phyloP scores from a whole-genome alignment of 768 basidiomycete species.

The Kwoniella bestiolae region DNA sequence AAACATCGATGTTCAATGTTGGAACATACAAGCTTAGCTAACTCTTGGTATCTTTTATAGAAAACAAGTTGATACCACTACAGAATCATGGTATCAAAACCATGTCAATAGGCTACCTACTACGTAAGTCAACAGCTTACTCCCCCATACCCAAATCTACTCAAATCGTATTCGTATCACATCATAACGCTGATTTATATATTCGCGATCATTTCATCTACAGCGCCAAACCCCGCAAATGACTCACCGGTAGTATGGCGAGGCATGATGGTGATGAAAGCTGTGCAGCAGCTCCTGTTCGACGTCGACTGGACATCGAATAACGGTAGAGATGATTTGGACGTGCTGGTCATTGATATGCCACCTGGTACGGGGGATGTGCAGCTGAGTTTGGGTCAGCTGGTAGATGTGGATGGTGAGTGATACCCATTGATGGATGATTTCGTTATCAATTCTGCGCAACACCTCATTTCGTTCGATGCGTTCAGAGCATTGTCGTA shows the following conservation, averaged over 20 bases:
- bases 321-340: conserved; percentile 64
- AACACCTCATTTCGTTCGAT: too few species aligned
- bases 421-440: not conserved
- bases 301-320: conserved; percentile 81
- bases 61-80: conserved; percentile 77
- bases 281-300: conserved; percentile 92
- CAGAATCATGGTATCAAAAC: conserved; percentile 85
- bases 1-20: too few species aligned
- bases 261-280: conserved; percentile 97
- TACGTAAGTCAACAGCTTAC: too few species aligned
- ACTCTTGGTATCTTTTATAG: conserved; percentile 1
- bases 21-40: too few species aligned
- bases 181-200: too few species aligned
- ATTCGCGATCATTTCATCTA: too few species aligned
- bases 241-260: conserved; percentile 92
- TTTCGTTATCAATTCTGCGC: not conserved
- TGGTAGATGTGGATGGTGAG: conserved; percentile 80
- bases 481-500: too few species aligned
- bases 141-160: too few species aligned
- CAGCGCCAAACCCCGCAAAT: conserved; percentile 61
- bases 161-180: too few species aligned
- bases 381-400: conserved; percentile 84
- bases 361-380: conserved; percentile 98
- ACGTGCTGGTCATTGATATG: conserved; percentile 90
- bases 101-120: conserved; percentile 97